Percentiles rank a stretch among this genome's conserved stretches.
Evolutionary conservation across 768 basidiomycete species (phyloP).

Genomic region (Amanita jacksonii): DNA sequence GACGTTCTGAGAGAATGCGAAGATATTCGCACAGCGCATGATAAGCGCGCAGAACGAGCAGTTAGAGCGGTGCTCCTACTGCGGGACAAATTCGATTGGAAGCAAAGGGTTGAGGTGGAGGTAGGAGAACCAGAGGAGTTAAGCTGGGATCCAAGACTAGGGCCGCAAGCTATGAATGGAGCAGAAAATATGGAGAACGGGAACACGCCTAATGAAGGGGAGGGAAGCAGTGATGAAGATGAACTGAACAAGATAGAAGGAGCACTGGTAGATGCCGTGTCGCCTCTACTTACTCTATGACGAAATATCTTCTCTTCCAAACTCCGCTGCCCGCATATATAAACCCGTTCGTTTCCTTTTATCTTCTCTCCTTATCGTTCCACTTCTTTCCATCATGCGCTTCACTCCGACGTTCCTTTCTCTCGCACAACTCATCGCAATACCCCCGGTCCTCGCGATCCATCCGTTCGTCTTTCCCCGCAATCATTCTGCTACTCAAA

Average conservation of each 20-base stretch:
- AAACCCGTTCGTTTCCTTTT: slow-evolving; percentile 10
- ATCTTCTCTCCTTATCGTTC: slow-evolving; percentile 14
- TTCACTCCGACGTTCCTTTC: background rate
- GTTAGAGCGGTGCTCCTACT: slow-evolving; percentile 73
- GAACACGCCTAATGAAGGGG: slow-evolving; percentile 11
- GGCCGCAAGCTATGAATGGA: too few species aligned
- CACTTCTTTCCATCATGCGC: slow-evolving; percentile 12
- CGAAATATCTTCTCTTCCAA: slow-evolving; percentile 5
- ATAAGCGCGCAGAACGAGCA: slow-evolving; percentile 66
- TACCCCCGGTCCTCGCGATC: slow-evolving; percentile 8
- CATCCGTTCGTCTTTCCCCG: slow-evolving; percentile 16
- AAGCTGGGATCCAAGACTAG: slow-evolving; percentile 54
- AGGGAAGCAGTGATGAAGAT: slow-evolving; percentile 19
- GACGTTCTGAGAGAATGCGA: slow-evolving; percentile 61
- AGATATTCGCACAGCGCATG: slow-evolving; percentile 61
- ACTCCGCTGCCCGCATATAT: slow-evolving; percentile 6
- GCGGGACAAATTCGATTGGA: slow-evolving; percentile 75
- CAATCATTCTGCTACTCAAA: slow-evolving; percentile 12
- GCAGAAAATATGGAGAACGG: too few species aligned
- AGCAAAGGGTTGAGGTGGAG: slow-evolving; percentile 69
- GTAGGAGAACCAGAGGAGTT: slow-evolving; percentile 74
- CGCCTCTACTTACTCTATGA: background rate
- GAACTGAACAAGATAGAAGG: slow-evolving; percentile 24
- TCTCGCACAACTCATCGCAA: background rate
- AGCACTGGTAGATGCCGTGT: slow-evolving; percentile 19